A percentile compares a stretch with the other conserved stretches of the same genome.
phyloP scores from a whole-genome alignment of 2,329 filamentous ascomycete genomes.

The Beauveria rudraprayagi region DNA sequence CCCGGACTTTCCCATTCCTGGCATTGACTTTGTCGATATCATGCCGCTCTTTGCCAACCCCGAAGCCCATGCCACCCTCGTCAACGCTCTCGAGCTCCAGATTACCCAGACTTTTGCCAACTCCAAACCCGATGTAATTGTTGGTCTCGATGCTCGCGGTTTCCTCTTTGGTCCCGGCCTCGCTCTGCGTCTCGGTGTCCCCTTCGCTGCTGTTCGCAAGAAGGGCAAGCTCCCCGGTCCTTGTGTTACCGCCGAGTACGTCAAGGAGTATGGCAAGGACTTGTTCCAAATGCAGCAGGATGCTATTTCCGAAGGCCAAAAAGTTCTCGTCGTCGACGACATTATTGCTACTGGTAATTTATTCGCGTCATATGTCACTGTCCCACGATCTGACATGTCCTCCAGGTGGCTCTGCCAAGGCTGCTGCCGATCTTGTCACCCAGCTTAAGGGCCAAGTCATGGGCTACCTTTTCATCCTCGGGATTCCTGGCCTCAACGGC shows the following conservation, averaged over 20 bases:
- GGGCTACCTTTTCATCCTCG: conserved; percentile 91
- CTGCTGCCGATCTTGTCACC: conserved; percentile 77
- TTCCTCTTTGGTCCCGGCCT: conserved; percentile 92
- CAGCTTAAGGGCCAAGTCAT: conserved; percentile 79
- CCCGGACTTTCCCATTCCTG: conserved; percentile 83
- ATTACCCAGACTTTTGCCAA: conserved; percentile 54
- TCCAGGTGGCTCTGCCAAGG: conserved; percentile 80
- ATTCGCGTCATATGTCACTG: background rate
- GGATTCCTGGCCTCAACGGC: conserved; percentile 88
- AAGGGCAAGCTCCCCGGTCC: conserved; percentile 90
- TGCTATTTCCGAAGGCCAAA: conserved; percentile 76
- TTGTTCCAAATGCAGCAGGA: conserved; percentile 93
- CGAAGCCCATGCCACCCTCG: conserved; percentile 62
- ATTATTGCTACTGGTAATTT: conserved; percentile 92
- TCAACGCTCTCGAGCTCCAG: conserved; percentile 80
- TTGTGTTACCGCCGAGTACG: conserved; percentile 74
- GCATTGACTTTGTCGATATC: conserved; percentile 97
- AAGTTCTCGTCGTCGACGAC: conserved; percentile 89
- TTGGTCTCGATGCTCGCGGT: conserved; percentile 87
- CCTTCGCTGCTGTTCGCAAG: conserved; percentile 92
- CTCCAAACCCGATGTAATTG: conserved; percentile 74
- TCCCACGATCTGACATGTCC: background rate
- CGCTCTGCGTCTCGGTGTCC: conserved; percentile 71
- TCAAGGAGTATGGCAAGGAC: conserved; percentile 95
- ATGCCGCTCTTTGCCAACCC: conserved; percentile 87